Evolutionary conservation across 192 early-diverging fungal genomes (phyloP).

Genomic region (Allomyces macrogynus): DNA sequence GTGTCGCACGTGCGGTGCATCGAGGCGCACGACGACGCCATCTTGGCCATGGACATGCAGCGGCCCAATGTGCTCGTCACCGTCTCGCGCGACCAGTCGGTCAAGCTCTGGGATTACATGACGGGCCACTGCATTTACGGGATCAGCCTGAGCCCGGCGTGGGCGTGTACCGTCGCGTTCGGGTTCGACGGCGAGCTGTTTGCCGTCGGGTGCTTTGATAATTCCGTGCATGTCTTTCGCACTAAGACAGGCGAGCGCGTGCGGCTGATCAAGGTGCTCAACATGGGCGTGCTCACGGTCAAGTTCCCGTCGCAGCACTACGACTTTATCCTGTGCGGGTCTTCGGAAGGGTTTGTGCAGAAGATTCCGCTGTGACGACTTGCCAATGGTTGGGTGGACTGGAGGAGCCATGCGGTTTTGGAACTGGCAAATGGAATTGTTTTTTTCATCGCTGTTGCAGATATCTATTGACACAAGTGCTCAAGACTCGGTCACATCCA

Average conservation of each 20-base stretch:
- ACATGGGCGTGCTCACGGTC: conserved; percentile 32
- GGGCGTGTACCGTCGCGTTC: conserved; percentile 31
- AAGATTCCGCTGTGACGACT: conserved; percentile 22
- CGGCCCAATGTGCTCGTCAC: conserved; percentile 23
- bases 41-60: conserved; percentile 27
- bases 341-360: conserved; percentile 32
- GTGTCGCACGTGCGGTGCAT: conserved; percentile 22
- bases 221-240: conserved; percentile 25
- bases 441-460: too few relatives aligned
- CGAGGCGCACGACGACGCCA: conserved; percentile 29
- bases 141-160: conserved; percentile 20
- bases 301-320: conserved; percentile 25
- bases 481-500: too few relatives aligned
- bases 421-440: too few relatives aligned
- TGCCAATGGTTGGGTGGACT: too few relatives aligned
- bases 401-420: too few relatives aligned
- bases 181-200: conserved; percentile 26
- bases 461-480: too few relatives aligned
- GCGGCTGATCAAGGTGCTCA: conserved; percentile 24
- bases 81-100: conserved; percentile 24
- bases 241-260: conserved; percentile 20
- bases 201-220: conserved; percentile 36
- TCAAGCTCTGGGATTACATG: conserved; percentile 29
- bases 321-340: conserved; percentile 24
- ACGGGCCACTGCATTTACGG: conserved; percentile 23